phyloP scores from a whole-genome alignment of 2,329 filamentous ascomycete genomes.

The Nigrospora oryzae region DNA sequence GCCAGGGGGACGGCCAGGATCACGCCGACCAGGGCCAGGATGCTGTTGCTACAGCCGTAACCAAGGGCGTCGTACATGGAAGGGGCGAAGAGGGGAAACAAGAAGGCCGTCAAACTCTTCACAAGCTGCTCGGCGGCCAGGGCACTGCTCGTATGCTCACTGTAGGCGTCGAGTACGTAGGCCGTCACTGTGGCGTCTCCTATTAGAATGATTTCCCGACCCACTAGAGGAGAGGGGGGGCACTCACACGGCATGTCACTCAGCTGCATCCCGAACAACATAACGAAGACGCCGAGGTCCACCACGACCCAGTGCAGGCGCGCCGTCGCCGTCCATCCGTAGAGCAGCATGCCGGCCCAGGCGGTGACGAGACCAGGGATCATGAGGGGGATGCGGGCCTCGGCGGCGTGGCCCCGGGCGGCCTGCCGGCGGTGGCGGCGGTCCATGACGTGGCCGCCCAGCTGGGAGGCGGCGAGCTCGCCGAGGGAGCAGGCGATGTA shows the following conservation, averaged over 20 bases:
- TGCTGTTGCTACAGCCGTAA: conserved; percentile 31
- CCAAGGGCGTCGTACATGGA: conserved; percentile 26
- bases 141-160: conserved; percentile 36
- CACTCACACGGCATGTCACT: conserved; percentile 12
- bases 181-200: conserved; percentile 10
- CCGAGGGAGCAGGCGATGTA: conserved; percentile 56
- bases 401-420: conserved; percentile 29
- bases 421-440: conserved; percentile 18
- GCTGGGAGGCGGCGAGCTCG: conserved; percentile 46
- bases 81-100: conserved; percentile 41
- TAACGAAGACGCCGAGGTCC: conserved; percentile 24
- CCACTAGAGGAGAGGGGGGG: too few relatives aligned
- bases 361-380: conserved; percentile 38
- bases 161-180: conserved; percentile 36
- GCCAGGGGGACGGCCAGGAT: conserved; percentile 31
- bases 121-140: conserved; percentile 37
- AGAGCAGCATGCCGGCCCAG: conserved; percentile 27
- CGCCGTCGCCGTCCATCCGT: conserved; percentile 33
- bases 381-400: conserved; percentile 55
- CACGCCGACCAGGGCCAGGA: conserved; percentile 33
- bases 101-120: conserved; percentile 33
- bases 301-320: conserved; percentile 27
- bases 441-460: conserved; percentile 35
- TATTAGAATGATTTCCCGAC: background rate
- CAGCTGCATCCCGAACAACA: conserved; percentile 23